These are phyloP conservation scores for Podospora bellae-mahoneyi DNA, from an alignment of 495 filamentous ascomycete species.

Conservation along the genomic window DNA sequence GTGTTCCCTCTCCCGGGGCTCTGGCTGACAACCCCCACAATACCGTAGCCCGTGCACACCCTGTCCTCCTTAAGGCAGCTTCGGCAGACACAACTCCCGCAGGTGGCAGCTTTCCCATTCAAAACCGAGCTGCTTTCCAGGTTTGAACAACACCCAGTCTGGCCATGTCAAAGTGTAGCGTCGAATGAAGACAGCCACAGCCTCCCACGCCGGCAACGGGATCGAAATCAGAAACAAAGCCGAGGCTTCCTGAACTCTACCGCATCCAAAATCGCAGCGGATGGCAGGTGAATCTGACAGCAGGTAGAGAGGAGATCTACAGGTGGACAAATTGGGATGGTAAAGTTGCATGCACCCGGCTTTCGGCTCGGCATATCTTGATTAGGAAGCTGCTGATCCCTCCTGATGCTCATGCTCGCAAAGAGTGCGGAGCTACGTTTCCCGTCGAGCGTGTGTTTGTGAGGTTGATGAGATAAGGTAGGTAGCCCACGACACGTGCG, in stretches of 20 bases:
- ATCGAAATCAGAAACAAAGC: too few species aligned
- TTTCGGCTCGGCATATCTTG: constrained; percentile 19
- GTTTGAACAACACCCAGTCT: too few species aligned
- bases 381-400: constrained; percentile 19
- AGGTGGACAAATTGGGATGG: background rate
- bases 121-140: too few species aligned
- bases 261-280: too few species aligned
- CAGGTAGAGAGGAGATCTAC: too few species aligned
- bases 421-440: constrained; percentile 2
- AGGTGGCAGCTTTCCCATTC: background rate
- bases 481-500: background rate
- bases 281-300: too few species aligned
- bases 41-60: background rate
- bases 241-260: too few species aligned
- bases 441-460: background rate
- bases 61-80: background rate
- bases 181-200: too few species aligned
- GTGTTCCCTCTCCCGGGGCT: too few species aligned
- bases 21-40: background rate
- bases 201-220: too few species aligned
- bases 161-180: too few species aligned
- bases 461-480: constrained; percentile 2
- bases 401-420: background rate
- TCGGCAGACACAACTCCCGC: background rate
- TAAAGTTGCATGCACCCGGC: background rate